Evolutionary conservation across 306 rosid genomes (phyloP), one percentile per base, ranked within the genome.

Genomic region (Ochetophila trinervis): DNA sequence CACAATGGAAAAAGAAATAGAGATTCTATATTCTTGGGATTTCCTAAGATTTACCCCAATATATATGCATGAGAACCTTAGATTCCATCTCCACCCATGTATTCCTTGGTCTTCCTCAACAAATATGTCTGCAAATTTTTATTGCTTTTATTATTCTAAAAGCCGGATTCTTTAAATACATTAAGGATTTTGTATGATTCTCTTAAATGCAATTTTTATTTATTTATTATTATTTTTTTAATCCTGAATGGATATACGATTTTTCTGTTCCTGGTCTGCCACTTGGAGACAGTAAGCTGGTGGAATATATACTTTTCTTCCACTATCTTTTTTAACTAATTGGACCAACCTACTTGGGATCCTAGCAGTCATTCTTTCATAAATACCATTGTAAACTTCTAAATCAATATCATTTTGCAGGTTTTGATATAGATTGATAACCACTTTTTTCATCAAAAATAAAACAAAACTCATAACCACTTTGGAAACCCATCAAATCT

Each of bases 261-360:
- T 57, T 72, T 65, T 60, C 77, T 57, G 37, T 22, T 60, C 51
- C 51, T 16, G 63, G 67, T 48, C 68, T 60, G 32, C 73, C 63
- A 62, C 57, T 40, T 1, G 2, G 61, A 58, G 58, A 70, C 62
- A 11, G 12, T 50, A 44, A 60, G 53, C 27, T 74, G 68, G 87
- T 79, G 90, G 87, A 69, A 74, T 71, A 40, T 75, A 34, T 53
- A 40, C 70, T 5, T 62, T 62, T 16, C 22, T 57, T 68, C 79
- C 83, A 76, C 72, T 74, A 62, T 80, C 79, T 53, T 58, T 57
- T 7, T 45, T 63, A 47, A 35, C 42, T 17, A 36, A 34, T 14
- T 9, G 23, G 15, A 52, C 11, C 58, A 65, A 50, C n/a, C 32
- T 63, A 13, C 23, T 36, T 40, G 51, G 32, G 32, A 27, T 27